Evolutionary conservation across 2,329 filamentous ascomycete species (phyloP), one percentile per base, ranked within the genome.

Genomic region (Aspergillus proliferans): DNA sequence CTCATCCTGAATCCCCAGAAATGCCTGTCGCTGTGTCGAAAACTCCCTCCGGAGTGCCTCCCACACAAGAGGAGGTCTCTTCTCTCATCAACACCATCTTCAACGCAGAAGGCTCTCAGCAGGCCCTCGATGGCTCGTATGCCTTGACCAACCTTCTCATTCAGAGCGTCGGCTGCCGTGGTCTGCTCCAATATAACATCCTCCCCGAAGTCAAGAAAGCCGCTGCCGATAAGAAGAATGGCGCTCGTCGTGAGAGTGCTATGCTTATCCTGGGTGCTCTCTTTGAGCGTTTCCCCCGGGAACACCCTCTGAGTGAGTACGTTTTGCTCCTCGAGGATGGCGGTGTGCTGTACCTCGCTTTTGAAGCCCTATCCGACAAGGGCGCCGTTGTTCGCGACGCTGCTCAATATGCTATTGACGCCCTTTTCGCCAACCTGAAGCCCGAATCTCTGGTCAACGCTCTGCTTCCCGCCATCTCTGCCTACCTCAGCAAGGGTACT

Each of bases 181-280:
- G 83, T 45, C 73, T 87, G 47, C 69, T 76, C 44, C 73, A 72
- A 50, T 86, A 86, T 70, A 79, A 80, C 56, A 71, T 87, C 43
- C 66, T 87, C 43, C 76, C 79, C 19, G 78, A 81, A 54, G 77
- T 85, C 61, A 81, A 81, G 64, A 87, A 95, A 78, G 88, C 88
- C 34, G 90, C 92, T 3, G 75, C 78, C 60, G 90, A 97, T 74
- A 98, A 97, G 83, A 98, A 98, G 79, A 91, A 85, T 70, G 86
- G 86, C 14, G 79, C 86, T 36, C 83, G 82, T 60, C 82, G 92
- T 61, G 93, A 98, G 74, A 89, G 90, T 64, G 87, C 91, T 57
- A 94, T 97, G 83, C 94, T 96, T 69, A 85, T 95, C 39, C 80
- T 97, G 21, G 93, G 94, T 49, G 92, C 94, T 47, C 77, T 98